Evolutionary conservation across 768 basidiomycete species (phyloP).

Genomic region (Lactarius tabidus): DNA sequence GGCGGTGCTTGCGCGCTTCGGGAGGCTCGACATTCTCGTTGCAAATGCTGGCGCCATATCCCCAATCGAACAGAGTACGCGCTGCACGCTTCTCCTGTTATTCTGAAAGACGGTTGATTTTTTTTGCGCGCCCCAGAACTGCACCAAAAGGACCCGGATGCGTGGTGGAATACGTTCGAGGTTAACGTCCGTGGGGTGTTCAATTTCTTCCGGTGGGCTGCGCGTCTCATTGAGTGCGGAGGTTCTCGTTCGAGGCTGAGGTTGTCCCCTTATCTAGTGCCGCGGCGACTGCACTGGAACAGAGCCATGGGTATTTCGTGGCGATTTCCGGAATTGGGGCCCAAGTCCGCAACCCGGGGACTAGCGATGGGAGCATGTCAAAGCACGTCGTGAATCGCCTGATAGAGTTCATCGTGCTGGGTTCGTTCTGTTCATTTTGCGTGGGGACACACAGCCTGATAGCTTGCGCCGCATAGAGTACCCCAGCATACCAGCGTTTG

Average conservation of each 20-base stretch:
- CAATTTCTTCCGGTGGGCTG: slow-evolving; percentile 7
- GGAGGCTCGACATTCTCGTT: slow-evolving; percentile 9
- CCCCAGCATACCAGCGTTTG: slow-evolving; percentile 5
- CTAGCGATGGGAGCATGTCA: slow-evolving; percentile 1
- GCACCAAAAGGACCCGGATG: slow-evolving; percentile 9
- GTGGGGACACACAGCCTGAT: too few relatives aligned
- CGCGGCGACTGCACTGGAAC: slow-evolving; percentile 1
- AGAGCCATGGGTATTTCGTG: neutral
- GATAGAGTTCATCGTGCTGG: slow-evolving; percentile 11
- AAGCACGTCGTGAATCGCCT: slow-evolving; percentile 15
- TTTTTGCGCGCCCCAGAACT: neutral
- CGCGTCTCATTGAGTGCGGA: too few relatives aligned
- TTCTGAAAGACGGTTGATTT: too few relatives aligned
- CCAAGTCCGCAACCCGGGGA: slow-evolving; percentile 3
- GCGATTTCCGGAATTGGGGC: neutral
- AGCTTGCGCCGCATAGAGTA: neutral
- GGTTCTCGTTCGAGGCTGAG: neutral
- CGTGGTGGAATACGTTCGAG: slow-evolving; percentile 17
- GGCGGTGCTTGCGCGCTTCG: slow-evolving; percentile 5
- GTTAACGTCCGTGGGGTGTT: too few relatives aligned
- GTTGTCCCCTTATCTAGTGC: neutral
- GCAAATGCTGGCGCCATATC: slow-evolving; percentile 7
- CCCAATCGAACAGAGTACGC: neutral
- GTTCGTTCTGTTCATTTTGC: neutral
- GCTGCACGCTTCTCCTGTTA: too few relatives aligned